Conservation (phyloP, 306 rosid species). For the Mucuna pruriens region DNA sequence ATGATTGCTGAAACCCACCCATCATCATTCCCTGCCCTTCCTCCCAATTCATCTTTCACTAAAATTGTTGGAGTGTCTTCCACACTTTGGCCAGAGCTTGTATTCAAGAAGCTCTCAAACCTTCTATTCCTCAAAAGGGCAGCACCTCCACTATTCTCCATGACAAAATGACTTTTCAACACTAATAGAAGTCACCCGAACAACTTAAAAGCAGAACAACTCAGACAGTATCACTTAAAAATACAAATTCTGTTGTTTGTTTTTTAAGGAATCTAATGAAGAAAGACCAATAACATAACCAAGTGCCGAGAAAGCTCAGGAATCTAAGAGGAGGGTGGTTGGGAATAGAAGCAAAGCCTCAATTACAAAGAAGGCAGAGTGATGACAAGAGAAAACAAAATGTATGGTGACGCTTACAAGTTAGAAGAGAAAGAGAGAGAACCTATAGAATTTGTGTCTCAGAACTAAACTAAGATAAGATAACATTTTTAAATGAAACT, state of each 20-base stretch:
- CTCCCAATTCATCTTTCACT: slow-evolving; percentile 39
- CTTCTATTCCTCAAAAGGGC: slow-evolving; percentile 57
- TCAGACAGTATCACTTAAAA: neutral
- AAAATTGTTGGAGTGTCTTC: slow-evolving; percentile 38
- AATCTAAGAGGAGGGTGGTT: neutral
- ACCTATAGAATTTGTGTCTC: neutral
- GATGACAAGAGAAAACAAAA: neutral
- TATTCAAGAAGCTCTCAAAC: slow-evolving; percentile 54
- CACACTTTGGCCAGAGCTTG: slow-evolving; percentile 51
- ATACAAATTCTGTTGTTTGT: slow-evolving; percentile 3
- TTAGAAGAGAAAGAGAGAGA: neutral
- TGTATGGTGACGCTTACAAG: neutral
- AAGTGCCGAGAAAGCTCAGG: slow-evolving; percentile 7
- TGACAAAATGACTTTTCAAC: neutral
- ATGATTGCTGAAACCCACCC: slow-evolving; percentile 54
- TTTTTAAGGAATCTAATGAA: slow-evolving; percentile 21
- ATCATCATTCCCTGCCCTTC: slow-evolving; percentile 38
- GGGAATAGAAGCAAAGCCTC: neutral
- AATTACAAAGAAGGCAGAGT: neutral
- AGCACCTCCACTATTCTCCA: slow-evolving; percentile 49
- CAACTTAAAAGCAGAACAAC: slow-evolving; percentile 32
- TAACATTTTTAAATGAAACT: neutral
- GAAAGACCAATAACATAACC: neutral
- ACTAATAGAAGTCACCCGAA: neutral
- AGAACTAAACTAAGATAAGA: slow-evolving; percentile 18